Evolutionary conservation across 768 basidiomycete genomes (phyloP).

Genomic region (Phylloporus sp.): DNA sequence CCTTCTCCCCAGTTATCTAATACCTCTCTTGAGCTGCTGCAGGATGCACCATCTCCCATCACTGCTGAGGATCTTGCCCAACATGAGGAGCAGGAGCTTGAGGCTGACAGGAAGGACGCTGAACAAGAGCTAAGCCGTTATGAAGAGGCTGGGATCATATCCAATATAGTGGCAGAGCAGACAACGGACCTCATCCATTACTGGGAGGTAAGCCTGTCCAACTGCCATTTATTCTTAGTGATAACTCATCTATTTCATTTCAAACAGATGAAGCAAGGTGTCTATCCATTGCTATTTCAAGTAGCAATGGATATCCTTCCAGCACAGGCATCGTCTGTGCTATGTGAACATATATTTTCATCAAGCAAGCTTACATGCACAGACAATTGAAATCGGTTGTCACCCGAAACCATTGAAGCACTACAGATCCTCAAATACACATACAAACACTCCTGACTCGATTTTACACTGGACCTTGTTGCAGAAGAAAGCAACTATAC

Average conservation of each 20-base stretch:
- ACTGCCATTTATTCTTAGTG: not conserved
- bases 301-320: constrained; percentile 31
- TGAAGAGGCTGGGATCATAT: not conserved
- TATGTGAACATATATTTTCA: constrained; percentile 28
- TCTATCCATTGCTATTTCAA: constrained; percentile 25
- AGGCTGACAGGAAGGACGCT: not conserved
- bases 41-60: not conserved
- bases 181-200: not conserved
- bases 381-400: not conserved
- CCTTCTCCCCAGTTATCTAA: no score
- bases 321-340: constrained; percentile 33
- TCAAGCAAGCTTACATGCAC: constrained; percentile 1
- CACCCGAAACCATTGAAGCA: not conserved
- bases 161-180: not conserved
- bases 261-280: not conserved
- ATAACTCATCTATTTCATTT: no score
- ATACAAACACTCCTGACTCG: constrained; percentile 13
- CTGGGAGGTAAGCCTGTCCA: not conserved
- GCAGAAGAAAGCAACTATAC: not conserved
- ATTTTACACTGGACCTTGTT: not conserved
- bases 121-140: not conserved
- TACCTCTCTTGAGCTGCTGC: no score
- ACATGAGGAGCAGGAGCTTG: not conserved
- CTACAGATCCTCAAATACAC: constrained; percentile 30
- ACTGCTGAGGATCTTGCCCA: not conserved